Base-by-base conservation (phyloP, 2,329 filamentous ascomycete species). In the Didymella exigua region DNA sequence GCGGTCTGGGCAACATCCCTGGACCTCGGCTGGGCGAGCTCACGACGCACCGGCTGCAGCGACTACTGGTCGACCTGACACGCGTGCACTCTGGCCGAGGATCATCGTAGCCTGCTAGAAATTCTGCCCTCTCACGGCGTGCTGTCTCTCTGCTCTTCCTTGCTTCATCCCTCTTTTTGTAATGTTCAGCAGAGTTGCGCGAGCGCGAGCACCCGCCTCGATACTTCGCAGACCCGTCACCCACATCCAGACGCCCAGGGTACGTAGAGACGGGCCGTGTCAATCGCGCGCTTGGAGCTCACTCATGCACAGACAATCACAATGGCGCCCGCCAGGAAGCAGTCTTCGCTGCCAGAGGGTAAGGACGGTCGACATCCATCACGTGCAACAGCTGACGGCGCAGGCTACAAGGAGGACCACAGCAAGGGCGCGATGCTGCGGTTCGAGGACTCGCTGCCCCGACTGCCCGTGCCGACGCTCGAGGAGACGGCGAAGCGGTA, bases 381-480 rank as follows among this genome's bases (percentile, higher is more conserved):
- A 6, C 16, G 11, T 30, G 27, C 18, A 37, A 54, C 11, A 9
- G 33, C 41, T 55, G 19, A 56, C 27, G 46, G 36, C 4, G 38
- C 68, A 90, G 90, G 88, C 67, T 93, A 95, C 78, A 85, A 82
- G 69, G 91, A 95, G 78, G 90, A 95, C 76, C 82, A 83, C 68
- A 86, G 86, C 68, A 93, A 91, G 75, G 90, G 89, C 49, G 81
- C 86, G 41, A 95, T 91, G 89, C 82, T 95, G 65, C 86, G 91
- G 65, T 96, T 89, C 76, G 89, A 96, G 74, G 89, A 93, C 31
- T 93, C 89, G n/a, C 84, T 96, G 27, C 90, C 90, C 38, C 83
- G 82, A 31, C 82, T 96, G 24, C 90, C 91, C 13, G 89, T 95
- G 4, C 90, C 90, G 10, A 88, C 89, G 1, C 88, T 96, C 64